phyloP scores from a whole-genome alignment of 2,329 filamentous ascomycete genomes.

The Xylariaceae sp. region DNA sequence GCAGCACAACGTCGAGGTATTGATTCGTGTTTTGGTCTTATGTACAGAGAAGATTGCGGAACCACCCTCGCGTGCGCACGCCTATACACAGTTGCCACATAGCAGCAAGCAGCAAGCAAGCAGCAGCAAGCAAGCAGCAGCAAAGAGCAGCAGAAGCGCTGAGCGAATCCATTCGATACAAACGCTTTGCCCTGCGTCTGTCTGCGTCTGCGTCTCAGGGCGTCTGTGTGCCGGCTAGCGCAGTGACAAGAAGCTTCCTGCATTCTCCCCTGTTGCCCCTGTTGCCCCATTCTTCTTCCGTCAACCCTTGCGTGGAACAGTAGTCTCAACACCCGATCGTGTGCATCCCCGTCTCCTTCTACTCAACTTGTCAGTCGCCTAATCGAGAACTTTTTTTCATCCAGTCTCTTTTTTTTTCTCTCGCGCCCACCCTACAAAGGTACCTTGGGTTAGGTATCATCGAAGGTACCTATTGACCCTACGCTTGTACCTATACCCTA shows the following conservation, averaged over 20 bases:
- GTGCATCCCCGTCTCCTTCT: slow-evolving; percentile 3
- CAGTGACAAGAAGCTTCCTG: slow-evolving; percentile 1
- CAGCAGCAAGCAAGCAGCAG: no score
- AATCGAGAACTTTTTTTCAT: neutral
- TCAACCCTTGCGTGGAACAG: neutral
- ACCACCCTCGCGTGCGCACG: neutral
- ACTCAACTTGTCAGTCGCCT: neutral
- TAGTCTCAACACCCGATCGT: slow-evolving; percentile 9
- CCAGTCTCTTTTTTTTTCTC: slow-evolving; percentile 6
- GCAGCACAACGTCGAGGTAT: neutral
- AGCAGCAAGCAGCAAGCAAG: neutral
- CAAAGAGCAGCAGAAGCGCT: no score
- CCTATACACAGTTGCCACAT: neutral
- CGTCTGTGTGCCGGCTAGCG: slow-evolving; percentile 1
- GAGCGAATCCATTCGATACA: neutral
- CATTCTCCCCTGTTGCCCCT: slow-evolving; percentile 8
- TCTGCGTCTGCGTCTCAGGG: neutral
- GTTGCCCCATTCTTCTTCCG: neutral
- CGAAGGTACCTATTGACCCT: neutral
- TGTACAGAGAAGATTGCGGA: slow-evolving; percentile 5
- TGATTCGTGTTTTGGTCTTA: slow-evolving; percentile 1
- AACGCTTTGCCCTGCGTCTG: neutral
- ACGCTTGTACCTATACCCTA: neutral
- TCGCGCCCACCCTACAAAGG: slow-evolving; percentile 3
- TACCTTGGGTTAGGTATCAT: neutral